These are phyloP conservation scores for Fusarium sp. DNA, from an alignment of 2,329 filamentous ascomycete genomes.

Conservation along the genomic window DNA sequence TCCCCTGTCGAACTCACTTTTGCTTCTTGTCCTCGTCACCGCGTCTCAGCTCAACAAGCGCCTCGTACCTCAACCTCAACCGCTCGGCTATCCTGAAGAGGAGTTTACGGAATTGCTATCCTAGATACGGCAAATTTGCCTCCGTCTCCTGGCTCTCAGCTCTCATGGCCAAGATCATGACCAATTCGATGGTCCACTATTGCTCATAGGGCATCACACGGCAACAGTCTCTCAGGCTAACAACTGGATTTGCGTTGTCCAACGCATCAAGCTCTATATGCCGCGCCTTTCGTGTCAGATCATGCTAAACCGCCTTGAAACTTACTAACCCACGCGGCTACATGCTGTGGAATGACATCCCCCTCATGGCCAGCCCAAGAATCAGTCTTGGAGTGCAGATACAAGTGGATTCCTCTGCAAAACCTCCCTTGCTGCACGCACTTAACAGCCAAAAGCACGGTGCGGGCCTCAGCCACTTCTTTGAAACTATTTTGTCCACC, in stretches of 20 bases:
- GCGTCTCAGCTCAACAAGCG: slow-evolving; percentile 39
- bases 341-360: slow-evolving; percentile 14
- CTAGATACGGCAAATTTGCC: slow-evolving; percentile 30
- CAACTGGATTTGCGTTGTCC: slow-evolving; percentile 14
- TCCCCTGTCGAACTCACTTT: slow-evolving; percentile 29
- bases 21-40: slow-evolving; percentile 16
- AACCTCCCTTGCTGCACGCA: slow-evolving; percentile 40
- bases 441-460: slow-evolving; percentile 29
- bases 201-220: slow-evolving; percentile 6
- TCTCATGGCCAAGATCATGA: slow-evolving; percentile 6
- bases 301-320: not conserved
- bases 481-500: slow-evolving; percentile 9
- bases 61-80: slow-evolving; percentile 33
- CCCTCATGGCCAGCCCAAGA: slow-evolving; percentile 1
- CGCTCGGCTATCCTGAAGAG: slow-evolving; percentile 37
- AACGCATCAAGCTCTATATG: slow-evolving; percentile 1
- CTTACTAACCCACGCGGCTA: slow-evolving; percentile 1
- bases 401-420: slow-evolving; percentile 37
- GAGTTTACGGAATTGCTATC: slow-evolving; percentile 24
- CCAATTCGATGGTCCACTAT: slow-evolving; percentile 5
- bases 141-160: slow-evolving; percentile 22
- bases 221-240: slow-evolving; percentile 13
- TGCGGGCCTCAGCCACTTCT: slow-evolving; percentile 31
- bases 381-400: slow-evolving; percentile 27
- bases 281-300: not conserved